Evolutionary conservation across 768 basidiomycete genomes (phyloP).

Genomic region (Asterophora lycoperdoides): DNA sequence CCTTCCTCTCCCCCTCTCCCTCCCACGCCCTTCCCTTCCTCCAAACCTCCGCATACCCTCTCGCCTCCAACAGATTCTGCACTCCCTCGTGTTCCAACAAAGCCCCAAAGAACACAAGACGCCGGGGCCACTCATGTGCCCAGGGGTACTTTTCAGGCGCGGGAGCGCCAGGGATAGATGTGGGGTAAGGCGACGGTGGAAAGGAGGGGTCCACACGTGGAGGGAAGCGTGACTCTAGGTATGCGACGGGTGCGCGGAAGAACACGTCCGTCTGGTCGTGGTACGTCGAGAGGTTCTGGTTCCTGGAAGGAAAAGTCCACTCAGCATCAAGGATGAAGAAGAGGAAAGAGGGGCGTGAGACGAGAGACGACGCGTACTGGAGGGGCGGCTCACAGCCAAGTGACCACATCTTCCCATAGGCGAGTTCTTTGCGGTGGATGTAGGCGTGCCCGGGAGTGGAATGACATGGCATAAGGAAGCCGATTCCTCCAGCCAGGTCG

Average conservation of each 20-base stretch:
- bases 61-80: constrained; percentile 37
- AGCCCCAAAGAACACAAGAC: constrained; percentile 81
- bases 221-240: constrained; percentile 69
- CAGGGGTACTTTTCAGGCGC: constrained; percentile 41
- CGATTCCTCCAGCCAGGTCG: constrained; percentile 51
- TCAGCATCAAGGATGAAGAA: constrained; percentile 8
- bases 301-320: constrained; percentile 27
- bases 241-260: constrained; percentile 64
- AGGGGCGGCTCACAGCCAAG: constrained; percentile 93
- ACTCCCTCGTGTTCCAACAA: constrained; percentile 56
- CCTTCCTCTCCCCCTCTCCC: constrained; percentile 67
- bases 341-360: background rate
- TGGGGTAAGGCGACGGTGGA: constrained; percentile 56
- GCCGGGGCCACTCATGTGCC: constrained; percentile 75
- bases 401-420: constrained; percentile 66
- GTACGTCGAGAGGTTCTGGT: constrained; percentile 53
- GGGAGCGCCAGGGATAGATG: constrained; percentile 43
- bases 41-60: constrained; percentile 67
- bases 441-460: constrained; percentile 92
- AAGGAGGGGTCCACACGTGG: constrained; percentile 53
- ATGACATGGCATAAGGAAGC: constrained; percentile 94
- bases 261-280: constrained; percentile 81
- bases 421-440: constrained; percentile 68
- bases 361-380: constrained; percentile 44
- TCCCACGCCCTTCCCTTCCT: constrained; percentile 63